Evolutionary conservation across 2,329 filamentous ascomycete genomes (phyloP).

Genomic region (Beauveria australis): DNA sequence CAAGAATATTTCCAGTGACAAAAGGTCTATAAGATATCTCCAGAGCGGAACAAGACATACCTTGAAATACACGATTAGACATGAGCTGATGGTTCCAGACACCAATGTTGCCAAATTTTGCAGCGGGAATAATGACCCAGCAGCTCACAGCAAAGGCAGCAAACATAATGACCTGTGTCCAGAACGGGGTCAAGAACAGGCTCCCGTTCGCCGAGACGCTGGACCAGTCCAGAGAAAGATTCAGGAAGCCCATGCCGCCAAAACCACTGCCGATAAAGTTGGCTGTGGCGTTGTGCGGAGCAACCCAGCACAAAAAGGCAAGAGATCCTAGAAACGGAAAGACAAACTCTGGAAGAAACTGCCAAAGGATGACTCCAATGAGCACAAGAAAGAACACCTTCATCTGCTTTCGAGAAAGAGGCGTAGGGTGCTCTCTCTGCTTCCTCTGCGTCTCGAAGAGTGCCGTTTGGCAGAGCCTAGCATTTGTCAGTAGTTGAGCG

Average conservation of each 20-base stretch:
- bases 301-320: conserved; percentile 57
- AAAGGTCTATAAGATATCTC: too few relatives aligned
- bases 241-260: conserved; percentile 55
- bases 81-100: conserved; percentile 45
- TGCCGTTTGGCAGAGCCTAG: conserved; percentile 41
- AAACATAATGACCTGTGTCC: conserved; percentile 50
- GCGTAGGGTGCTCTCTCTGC: conserved; percentile 41
- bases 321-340: conserved; percentile 53
- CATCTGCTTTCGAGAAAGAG: conserved; percentile 43
- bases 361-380: conserved; percentile 47
- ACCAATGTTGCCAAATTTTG: conserved; percentile 49
- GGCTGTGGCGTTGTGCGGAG: conserved; percentile 45
- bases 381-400: conserved; percentile 48
- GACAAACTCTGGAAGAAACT: conserved; percentile 53
- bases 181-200: conserved; percentile 49
- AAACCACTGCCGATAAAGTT: conserved; percentile 54
- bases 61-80: conserved; percentile 46
- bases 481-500: not conserved
- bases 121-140: conserved; percentile 50
- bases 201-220: conserved; percentile 42
- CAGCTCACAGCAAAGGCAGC: conserved; percentile 45
- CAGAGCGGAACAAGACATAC: conserved; percentile 12
- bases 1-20: not conserved
- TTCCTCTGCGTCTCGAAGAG: conserved; percentile 50
- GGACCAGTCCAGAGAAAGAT: conserved; percentile 52